phyloP scores from a whole-genome alignment of 1,139 yeast genomes.

The Pichia sp. region DNA sequence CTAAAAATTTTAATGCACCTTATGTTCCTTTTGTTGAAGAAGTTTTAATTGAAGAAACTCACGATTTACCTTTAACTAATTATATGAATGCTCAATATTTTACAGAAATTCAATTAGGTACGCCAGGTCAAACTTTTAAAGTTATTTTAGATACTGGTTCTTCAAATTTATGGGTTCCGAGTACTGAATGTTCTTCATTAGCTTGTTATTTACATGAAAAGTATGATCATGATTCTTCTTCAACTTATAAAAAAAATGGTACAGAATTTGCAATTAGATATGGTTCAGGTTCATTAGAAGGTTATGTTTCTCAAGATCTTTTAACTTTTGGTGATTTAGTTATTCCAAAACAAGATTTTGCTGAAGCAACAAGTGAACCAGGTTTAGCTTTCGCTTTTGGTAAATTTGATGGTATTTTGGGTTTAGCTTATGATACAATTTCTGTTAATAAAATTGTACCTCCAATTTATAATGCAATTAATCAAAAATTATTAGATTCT shows the following conservation, averaged over 20 bases:
- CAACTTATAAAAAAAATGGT: constrained; percentile 82
- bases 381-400: constrained; percentile 98
- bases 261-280: constrained; percentile 77
- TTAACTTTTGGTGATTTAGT: constrained; percentile 75
- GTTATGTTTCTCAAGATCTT: constrained; percentile 82
- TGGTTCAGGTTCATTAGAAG: constrained; percentile 90
- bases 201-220: constrained; percentile 92
- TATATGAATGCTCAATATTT: constrained; percentile 93
- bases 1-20: constrained; percentile 15
- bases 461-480: constrained; percentile 84
- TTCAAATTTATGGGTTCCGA: constrained; percentile 95
- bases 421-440: constrained; percentile 87
- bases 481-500: constrained; percentile 72
- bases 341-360: constrained; percentile 86
- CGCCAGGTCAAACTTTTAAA: constrained; percentile 89
- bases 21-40: constrained; percentile 42
- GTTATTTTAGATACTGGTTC: constrained; percentile 93
- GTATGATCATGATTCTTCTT: constrained; percentile 75
- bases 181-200: constrained; percentile 79
- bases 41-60: constrained; percentile 31
- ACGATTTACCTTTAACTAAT: constrained; percentile 80
- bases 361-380: constrained; percentile 95
- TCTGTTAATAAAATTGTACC: constrained; percentile 87
- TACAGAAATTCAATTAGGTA: constrained; percentile 83
- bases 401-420: constrained; percentile 94